Evolutionary conservation across 2,329 filamentous ascomycete genomes (phyloP).

Genomic region (Aspergillus puulaauensis): DNA sequence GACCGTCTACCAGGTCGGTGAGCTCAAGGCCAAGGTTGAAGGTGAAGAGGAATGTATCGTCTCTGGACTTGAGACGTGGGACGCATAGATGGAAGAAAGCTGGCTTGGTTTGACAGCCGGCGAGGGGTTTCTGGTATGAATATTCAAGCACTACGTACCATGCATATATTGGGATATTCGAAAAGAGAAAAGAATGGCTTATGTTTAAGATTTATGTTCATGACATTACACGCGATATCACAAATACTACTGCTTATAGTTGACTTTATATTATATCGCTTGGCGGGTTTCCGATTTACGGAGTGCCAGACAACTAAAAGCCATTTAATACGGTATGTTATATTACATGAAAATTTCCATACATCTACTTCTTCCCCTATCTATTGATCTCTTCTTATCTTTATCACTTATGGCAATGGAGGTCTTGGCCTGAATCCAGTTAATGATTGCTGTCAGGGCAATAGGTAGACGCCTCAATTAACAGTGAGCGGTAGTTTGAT

Average conservation of each 20-base stretch:
- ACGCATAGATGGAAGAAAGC: not conserved
- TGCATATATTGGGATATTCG: not conserved
- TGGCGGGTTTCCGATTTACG: too few species aligned
- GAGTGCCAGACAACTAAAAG: too few species aligned
- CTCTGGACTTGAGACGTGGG: slow-evolving; percentile 56
- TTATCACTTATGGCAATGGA: too few species aligned
- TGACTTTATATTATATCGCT: not conserved
- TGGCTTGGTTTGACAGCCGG: not conserved
- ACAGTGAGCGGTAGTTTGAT: too few species aligned
- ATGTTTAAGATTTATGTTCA: slow-evolving; percentile 1
- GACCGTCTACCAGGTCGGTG: slow-evolving; percentile 73
- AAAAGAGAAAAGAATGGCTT: slow-evolving; percentile 6
- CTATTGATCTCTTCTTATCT: too few species aligned
- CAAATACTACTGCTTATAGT: not conserved
- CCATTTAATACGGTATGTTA: not conserved
- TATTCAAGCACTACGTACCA: not conserved
- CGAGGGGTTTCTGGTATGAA: not conserved
- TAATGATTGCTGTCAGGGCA: too few species aligned
- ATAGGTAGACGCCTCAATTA: too few species aligned
- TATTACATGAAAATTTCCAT: not conserved
- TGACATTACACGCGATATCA: slow-evolving; percentile 1
- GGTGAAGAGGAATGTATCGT: slow-evolving; percentile 62
- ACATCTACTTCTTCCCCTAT: too few species aligned
- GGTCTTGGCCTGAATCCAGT: too few species aligned
- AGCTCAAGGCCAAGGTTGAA: slow-evolving; percentile 59